Evolutionary conservation across 192 early-diverging fungal species (phyloP), one percentile per base, ranked within the genome.

Genomic region (Coemansia sp.): DNA sequence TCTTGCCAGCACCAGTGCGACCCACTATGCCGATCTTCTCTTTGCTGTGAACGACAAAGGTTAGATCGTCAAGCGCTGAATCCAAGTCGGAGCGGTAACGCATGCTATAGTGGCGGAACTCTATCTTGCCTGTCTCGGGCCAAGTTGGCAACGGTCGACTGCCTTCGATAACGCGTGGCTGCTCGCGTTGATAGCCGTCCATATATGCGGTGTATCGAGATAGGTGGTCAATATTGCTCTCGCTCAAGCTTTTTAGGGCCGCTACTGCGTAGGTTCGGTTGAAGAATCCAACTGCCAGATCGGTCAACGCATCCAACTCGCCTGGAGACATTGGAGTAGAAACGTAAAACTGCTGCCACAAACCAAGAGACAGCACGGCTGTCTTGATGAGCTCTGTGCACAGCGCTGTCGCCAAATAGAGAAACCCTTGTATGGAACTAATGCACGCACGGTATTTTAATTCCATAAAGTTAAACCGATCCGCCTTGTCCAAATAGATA

Each of bases 21-120:
- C 95, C 95, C 22, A 97, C 93, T 9, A 97, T 87, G 29, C 92
- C 95, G 66, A 94, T 85, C 66, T 90, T 93, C 38, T 91, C 90
- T 5, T 84, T 87, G 1, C 80, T 75, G n/a, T 78, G 85, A 40
- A 93, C 77, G 12, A 74, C 52, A 34, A 91, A 66, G 16, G 77
- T 82, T 27, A 95, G 63, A 36, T 88, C 36, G 10, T 64, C 55
- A 5, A 73, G 71, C 20, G 43, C 57, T 9, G 9, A 44, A 65
- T 65, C 43, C 24, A 47, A 13, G 2, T 44, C 63, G 2, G 41
- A 22, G 40, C 40, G 63, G 31, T 65, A 67, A 7, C 66, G 66
- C 66, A 67, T 66, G 44, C 65, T 55, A 42, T 72, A 75, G 46
- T 62, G 61, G 3, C 59, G 13, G 52, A 80, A 80, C 57, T 88